Base-by-base conservation (phyloP, 352 stramenopile genomes). In the Thalassiosira mediterranea region DNA sequence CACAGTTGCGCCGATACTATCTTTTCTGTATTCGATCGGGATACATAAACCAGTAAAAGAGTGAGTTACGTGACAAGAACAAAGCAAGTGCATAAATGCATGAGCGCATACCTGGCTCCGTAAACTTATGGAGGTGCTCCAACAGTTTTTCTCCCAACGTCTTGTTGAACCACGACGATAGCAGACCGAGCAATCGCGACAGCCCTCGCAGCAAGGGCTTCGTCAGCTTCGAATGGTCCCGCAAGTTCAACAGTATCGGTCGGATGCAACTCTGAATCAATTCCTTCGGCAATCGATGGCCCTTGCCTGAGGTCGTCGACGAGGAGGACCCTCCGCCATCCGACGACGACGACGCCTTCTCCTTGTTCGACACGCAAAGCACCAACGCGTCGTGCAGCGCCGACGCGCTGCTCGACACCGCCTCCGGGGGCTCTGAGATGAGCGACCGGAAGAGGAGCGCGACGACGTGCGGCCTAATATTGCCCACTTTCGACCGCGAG, bases 161-260 rank as follows among this genome's bases (percentile, higher is more conserved):
- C 32, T 97, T 96, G 59, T 98, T 98, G 69, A 99, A 99, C 87
- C 96, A 98, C 42, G 91, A 97, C 61, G 94, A 97, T 0, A 99
- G 83, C 0, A 98, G 83, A 2, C 92, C 95, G 3, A 99, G 79
- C 31, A 99, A 81, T 26, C 95, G 89, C 13, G 93, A 94, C 4
- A 99, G 84, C 1, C 95, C 97, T 78, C 97, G 92, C 3, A 98
- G 79, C 5, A 98, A 73, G n/a, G 94, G 93, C 17, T 98, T 73
- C 38, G 97, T 98, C n/a, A 99, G 90, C 64, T 98, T 98, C 19
- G 95, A 94, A 67, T 98, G 97, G 69, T 99, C 96, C 40, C 95
- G 90, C 25, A 99, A 67, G 80, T 98, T 98, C 10, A 98, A 81
- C 58, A 99, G 83, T 51, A 99, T 96, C 0, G 97, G 97, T 0